Percentiles rank a stretch among this genome's conserved stretches.
phyloP scores from a whole-genome alignment of 352 stramenopile species.

The Pythium insidiosum region DNA sequence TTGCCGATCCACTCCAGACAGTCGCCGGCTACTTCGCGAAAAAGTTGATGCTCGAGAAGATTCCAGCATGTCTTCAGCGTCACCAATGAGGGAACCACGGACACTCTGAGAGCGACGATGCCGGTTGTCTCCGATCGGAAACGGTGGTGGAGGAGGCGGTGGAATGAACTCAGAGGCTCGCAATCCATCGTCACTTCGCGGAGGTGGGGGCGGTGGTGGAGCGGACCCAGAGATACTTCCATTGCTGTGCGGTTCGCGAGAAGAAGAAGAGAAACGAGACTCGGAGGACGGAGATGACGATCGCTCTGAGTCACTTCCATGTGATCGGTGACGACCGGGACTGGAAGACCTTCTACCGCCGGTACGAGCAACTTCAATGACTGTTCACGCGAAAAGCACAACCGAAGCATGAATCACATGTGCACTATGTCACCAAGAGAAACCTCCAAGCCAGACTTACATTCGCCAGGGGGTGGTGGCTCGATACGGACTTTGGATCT shows the following conservation, averaged over 20 bases:
- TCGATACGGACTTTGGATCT: constrained; percentile 63
- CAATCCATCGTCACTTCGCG: constrained; percentile 15
- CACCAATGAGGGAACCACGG: constrained; percentile 38
- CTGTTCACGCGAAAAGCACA: too few relatives aligned
- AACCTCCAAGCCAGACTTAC: constrained; percentile 22
- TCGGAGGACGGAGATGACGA: too few relatives aligned
- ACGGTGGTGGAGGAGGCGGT: constrained; percentile 11
- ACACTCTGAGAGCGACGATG: constrained; percentile 52
- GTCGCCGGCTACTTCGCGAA: constrained; percentile 25
- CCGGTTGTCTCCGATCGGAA: constrained; percentile 11
- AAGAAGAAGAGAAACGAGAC: too few relatives aligned
- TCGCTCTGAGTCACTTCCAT: constrained; percentile 39
- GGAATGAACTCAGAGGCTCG: constrained; percentile 19
- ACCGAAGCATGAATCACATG: too few relatives aligned
- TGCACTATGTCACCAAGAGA: neutral
- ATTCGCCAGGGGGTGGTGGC: constrained; percentile 65
- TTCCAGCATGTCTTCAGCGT: constrained; percentile 20
- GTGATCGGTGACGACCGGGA: constrained; percentile 9
- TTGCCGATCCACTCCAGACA: constrained; percentile 28
- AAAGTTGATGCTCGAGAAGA: constrained; percentile 33
- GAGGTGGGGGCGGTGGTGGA: constrained; percentile 34
- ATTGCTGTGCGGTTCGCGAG: constrained; percentile 17
- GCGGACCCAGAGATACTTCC: constrained; percentile 19
- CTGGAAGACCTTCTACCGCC: constrained; percentile 1
- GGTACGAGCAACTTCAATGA: constrained; percentile 44